phyloP scores from a whole-genome alignment of 495 filamentous ascomycete genomes.

The Wilcoxina mikolae region DNA sequence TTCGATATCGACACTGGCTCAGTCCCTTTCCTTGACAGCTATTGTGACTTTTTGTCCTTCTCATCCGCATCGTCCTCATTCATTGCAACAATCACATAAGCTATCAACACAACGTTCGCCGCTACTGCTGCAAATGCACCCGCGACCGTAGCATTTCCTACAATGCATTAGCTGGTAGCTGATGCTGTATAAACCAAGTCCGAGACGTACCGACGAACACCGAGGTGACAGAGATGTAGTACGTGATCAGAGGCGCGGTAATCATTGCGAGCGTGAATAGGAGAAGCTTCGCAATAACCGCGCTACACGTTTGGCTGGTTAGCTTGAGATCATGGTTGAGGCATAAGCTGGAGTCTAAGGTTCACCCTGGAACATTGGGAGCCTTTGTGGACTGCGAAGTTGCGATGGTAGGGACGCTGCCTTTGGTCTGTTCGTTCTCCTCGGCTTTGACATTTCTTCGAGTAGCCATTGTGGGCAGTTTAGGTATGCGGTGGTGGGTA shows the following conservation, averaged over 20 bases:
- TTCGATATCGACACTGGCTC: too few species aligned
- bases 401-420: conserved; percentile 16
- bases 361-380: conserved; percentile 55
- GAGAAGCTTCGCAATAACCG: conserved; percentile 78
- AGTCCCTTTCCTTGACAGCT: background rate
- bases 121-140: conserved; percentile 72
- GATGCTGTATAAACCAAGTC: background rate
- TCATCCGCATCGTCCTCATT: conserved; percentile 65
- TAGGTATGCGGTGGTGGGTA: background rate
- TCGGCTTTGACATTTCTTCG: conserved; percentile 42
- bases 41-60: conserved; percentile 43
- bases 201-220: conserved; percentile 44
- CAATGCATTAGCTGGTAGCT: conserved; percentile 7
- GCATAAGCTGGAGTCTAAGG: conserved; percentile 15
- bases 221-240: conserved; percentile 63
- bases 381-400: conserved; percentile 30
- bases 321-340: background rate
- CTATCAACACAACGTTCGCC: conserved; percentile 81
- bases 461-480: conserved; percentile 38
- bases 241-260: conserved; percentile 63
- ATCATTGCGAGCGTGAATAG: conserved; percentile 88
- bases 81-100: conserved; percentile 84
- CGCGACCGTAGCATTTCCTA: conserved; percentile 76
- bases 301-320: conserved; percentile 34
- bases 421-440: conserved; percentile 30